Conservation (phyloP, 371 early-diverging fungal genomes). For the Circinella minor region DNA sequence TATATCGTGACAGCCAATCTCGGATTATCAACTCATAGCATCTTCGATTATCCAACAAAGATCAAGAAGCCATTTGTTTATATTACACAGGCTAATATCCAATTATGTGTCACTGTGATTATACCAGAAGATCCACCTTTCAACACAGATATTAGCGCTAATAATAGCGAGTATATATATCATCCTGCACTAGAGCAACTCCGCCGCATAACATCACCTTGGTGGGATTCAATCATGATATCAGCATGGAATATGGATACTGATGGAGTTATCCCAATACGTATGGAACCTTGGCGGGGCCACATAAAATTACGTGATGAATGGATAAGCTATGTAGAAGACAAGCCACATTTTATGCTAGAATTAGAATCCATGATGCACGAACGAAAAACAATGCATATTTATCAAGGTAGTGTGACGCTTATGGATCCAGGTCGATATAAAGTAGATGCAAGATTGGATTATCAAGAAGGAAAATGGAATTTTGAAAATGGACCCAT, state of each 20-base stretch:
- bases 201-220: slow-evolving; percentile 16
- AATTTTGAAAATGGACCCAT: slow-evolving; percentile 53
- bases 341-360: slow-evolving; percentile 32
- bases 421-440: slow-evolving; percentile 44
- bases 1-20: background rate
- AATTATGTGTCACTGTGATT: slow-evolving; percentile 29
- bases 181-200: slow-evolving; percentile 18
- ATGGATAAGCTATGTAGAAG: slow-evolving; percentile 13
- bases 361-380: slow-evolving; percentile 24
- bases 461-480: slow-evolving; percentile 52
- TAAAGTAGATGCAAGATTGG: slow-evolving; percentile 34
- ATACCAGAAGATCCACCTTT: slow-evolving; percentile 22
- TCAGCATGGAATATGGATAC: slow-evolving; percentile 20
- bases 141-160: background rate
- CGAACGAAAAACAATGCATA: slow-evolving; percentile 38
- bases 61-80: background rate
- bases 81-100: background rate
- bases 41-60: background rate
- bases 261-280: slow-evolving; percentile 28
- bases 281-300: slow-evolving; percentile 39
- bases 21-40: background rate
- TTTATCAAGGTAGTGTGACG: slow-evolving; percentile 51
- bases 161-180: slow-evolving; percentile 27
- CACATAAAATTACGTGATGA: slow-evolving; percentile 26
- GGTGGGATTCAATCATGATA: slow-evolving; percentile 47